Evolutionary conservation across 768 basidiomycete species (phyloP), one percentile per base, ranked within the genome.

Genomic region (Termitomyces eurrhizus): DNA sequence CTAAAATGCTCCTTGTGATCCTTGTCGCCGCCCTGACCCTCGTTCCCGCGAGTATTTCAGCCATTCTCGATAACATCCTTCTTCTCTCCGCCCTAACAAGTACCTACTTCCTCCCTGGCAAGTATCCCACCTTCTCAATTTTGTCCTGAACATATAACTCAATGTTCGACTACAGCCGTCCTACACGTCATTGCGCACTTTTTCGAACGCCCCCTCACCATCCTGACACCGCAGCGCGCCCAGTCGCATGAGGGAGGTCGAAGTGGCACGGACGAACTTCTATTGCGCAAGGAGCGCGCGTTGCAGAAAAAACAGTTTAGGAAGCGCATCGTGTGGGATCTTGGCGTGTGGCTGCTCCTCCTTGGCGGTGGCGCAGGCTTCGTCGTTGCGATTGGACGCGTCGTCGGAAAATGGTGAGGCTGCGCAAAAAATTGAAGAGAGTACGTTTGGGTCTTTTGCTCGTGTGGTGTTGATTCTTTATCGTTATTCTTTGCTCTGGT

Each of bases 281-380:
- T 98, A 36, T 85, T 90, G 66, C 81, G 90, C 62, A 98, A 98
- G 75, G 95, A 98, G 73, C 78, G 85, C 50, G 86, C 86, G 45
- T 75, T 98, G 61, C 95, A 97, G 73, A 83, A 83, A 57, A 79
- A 82, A 50, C 83, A 93, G 65, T 79, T 87, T 48, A 83, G 84
- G 42, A 84, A 84, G 65, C 80, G 95, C 35, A 74, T 96, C 42
- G 71, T 88, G 16, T 95, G 93, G 90, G 92, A 95, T 71, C 68
- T 91, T n/a, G 85, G 87, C 16, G 86, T 90, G 26, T 94, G 92
- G 86, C 63, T 86, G n/a, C 73, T 90, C 12, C 77, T 92, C 18
- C 67, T 89, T 0, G 74, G 85, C 0, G 84, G 89, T 29, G 77
- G 73, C 4, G 78, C 81, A 11, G 83, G 83, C 1, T 68, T 83